A percentile compares a stretch with the other conserved stretches of the same genome.
Conservation (phyloP, 2,329 filamentous ascomycete species). For the Rhynchosporium agropyri region DNA sequence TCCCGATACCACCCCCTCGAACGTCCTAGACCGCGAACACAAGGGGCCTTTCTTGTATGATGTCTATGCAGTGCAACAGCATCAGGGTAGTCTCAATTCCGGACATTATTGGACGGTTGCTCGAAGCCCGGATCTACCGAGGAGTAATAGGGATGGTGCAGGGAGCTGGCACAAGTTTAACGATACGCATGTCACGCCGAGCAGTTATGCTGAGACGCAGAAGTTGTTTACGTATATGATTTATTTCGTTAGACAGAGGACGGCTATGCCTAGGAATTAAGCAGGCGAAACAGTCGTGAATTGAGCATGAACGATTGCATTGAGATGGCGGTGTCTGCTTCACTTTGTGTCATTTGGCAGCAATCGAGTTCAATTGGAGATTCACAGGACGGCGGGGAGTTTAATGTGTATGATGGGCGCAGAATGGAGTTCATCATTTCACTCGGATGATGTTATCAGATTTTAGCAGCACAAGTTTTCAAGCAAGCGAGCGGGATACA, state of each 20-base stretch:
- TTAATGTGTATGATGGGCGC: no score
- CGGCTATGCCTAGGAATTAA: background rate
- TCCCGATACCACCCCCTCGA: constrained; percentile 42
- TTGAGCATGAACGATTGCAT: no score
- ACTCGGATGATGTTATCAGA: no score
- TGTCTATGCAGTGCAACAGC: constrained; percentile 75
- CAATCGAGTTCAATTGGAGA: no score
- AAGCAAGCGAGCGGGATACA: no score
- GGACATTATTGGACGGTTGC: constrained; percentile 37
- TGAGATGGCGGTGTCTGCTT: background rate
- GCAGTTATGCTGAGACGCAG: constrained; percentile 3
- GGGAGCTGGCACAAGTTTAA: constrained; percentile 31
- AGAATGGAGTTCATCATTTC: no score
- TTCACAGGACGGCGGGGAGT: no score
- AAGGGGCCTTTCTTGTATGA: constrained; percentile 72
- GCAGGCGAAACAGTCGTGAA: background rate
- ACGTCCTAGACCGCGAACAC: constrained; percentile 43
- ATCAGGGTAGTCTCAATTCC: constrained; percentile 29
- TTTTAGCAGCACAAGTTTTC: no score
- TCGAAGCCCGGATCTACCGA: constrained; percentile 30
- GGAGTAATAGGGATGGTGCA: background rate
- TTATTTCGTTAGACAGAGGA: constrained; percentile 10
- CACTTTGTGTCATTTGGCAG: background rate
- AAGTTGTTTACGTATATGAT: constrained; percentile 5
- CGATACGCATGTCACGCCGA: constrained; percentile 21